Evolutionary conservation across 2,329 filamentous ascomycete genomes (phyloP), one percentile per base, ranked within the genome.

Genomic region (Monilinia laxa): DNA sequence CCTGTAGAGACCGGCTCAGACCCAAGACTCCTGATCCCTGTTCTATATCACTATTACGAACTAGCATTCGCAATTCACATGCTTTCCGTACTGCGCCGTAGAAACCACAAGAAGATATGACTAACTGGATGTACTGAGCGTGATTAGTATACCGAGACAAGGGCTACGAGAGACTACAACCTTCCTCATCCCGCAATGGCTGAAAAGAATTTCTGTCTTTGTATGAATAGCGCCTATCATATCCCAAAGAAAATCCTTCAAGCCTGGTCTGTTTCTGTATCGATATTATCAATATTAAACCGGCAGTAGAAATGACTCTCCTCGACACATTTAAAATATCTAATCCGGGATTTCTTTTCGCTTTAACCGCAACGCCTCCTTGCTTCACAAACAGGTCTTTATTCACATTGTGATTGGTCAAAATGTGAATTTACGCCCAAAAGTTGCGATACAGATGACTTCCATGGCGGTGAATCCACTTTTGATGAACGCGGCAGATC

Each of bases 401-500:
- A 35, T 53, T 56, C 31, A 45, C 7, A n/a, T 28, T 49, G 14
- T 40, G 16, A 60, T 59, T 65, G 45, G 63, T 28, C 23, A 23
- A 6, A 14, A 31, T 51, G 55, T 10, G 4, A 40, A 23, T 35
- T 35, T 23, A 18, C 11, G 35, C 23, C 45, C 45, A 65, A 16
- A 38, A 59, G 35, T 20, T 65, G 11, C n/a, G 63, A 47, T 59
- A 59, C 55, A 40, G 60, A 63, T 55, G 63, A 65, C 63, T 59
- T 20, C 45, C 51, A 40, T 23, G n/a, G 54, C 45, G 45, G 23
- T 59, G 54, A 52, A 65, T 64, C 63, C 63, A 52, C 42, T 59
- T 51, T 47, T 58, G 45, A 49, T 58, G 42, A 59, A 51, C 54
- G 63, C 54, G 63, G 63, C 54, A 65, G 63, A 65, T 65, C 63